These are phyloP conservation scores for Tubosaeta sp. DNA, from an alignment of 768 basidiomycete species.

Conservation along the genomic window DNA sequence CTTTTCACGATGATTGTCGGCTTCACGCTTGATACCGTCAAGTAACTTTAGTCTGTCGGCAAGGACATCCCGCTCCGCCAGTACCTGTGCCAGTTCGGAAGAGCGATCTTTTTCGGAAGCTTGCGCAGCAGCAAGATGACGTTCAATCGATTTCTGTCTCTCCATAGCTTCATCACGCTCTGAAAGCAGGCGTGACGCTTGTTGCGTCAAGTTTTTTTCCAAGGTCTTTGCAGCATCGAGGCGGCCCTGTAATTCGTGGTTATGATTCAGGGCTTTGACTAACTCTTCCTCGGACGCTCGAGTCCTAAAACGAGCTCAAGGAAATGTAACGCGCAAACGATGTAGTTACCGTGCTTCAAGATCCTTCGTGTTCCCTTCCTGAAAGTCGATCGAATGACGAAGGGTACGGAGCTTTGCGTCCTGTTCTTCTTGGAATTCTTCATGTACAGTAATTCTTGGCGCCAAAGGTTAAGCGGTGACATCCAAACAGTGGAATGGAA, in stretches of 20 bases:
- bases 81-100: slow-evolving; percentile 12
- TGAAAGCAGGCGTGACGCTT: slow-evolving; percentile 23
- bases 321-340: neutral
- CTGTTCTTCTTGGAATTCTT: slow-evolving; percentile 24
- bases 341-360: slow-evolving; percentile 24
- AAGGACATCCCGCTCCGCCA: slow-evolving; percentile 19
- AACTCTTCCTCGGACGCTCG: slow-evolving; percentile 20
- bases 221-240: slow-evolving; percentile 20
- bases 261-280: slow-evolving; percentile 14
- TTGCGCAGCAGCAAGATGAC: slow-evolving; percentile 16
- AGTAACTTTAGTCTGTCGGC: slow-evolving; percentile 19
- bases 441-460: slow-evolving; percentile 21
- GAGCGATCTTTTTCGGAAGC: slow-evolving; percentile 14
- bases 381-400: slow-evolving; percentile 28
- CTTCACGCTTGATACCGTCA: slow-evolving; percentile 18
- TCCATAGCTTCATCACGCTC: slow-evolving; percentile 22
- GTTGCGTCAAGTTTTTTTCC: slow-evolving; percentile 24
- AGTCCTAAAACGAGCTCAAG: slow-evolving; percentile 16
- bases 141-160: slow-evolving; percentile 12
- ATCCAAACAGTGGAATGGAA: slow-evolving; percentile 20
- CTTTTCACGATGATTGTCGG: slow-evolving; percentile 22
- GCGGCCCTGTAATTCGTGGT: slow-evolving; percentile 27
- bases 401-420: slow-evolving; percentile 26
- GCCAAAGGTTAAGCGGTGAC: slow-evolving; percentile 9
- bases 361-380: slow-evolving; percentile 25